A percentile compares a stretch with the other conserved stretches of the same genome.
phyloP scores from a whole-genome alignment of 2,329 filamentous ascomycete genomes.

The Trichoderma guizhouense region DNA sequence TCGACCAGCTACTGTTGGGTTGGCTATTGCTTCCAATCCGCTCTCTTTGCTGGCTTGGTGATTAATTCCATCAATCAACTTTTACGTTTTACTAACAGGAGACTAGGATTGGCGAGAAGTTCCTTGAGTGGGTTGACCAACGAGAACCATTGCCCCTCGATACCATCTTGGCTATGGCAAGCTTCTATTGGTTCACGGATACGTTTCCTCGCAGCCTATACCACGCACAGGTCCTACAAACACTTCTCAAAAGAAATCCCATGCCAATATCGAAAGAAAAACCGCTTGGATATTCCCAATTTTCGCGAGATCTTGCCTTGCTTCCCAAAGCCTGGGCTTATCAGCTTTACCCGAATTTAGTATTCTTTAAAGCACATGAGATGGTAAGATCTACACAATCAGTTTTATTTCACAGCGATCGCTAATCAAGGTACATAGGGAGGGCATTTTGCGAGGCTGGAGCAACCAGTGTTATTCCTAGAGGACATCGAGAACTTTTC shows the following conservation, averaged over 20 bases:
- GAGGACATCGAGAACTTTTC: not conserved
- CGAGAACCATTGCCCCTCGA: not conserved
- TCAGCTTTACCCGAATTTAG: not conserved
- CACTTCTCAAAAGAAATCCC: not conserved
- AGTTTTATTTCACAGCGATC: not conserved
- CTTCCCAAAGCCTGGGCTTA: not conserved
- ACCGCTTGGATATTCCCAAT: not conserved
- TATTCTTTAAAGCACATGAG: not conserved
- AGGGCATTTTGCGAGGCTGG: not conserved
- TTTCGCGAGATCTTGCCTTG: not conserved
- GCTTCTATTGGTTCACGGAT: not conserved
- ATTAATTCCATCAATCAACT: not conserved
- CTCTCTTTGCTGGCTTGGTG: not conserved
- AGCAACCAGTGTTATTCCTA: not conserved
- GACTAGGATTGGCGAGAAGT: not conserved
- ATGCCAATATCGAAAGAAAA: not conserved
- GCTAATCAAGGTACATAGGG: not conserved
- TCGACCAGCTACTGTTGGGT: not conserved
- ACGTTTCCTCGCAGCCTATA: not conserved
- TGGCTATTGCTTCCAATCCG: not conserved
- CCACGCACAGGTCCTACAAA: not conserved
- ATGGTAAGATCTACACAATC: not conserved
- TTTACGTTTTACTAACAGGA: not conserved
- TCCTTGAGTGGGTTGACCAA: not conserved
- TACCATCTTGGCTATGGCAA: not conserved